Percentiles rank a stretch among this genome's conserved stretches.
These are phyloP conservation scores for Gossypium schwendimanii DNA, from an alignment of 441 rosid species.

Conservation along the genomic window DNA sequence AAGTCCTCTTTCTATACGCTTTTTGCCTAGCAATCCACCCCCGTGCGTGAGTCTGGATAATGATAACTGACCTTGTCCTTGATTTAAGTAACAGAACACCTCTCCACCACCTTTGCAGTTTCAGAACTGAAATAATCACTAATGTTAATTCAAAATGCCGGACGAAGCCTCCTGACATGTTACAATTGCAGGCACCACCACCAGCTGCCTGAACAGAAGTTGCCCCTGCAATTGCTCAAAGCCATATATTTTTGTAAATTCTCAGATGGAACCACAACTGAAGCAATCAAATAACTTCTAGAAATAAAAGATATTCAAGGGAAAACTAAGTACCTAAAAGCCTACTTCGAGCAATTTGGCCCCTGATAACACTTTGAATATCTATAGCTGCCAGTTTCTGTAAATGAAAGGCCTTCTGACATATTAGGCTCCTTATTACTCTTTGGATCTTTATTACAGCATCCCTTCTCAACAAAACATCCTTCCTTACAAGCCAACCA, in stretches of 20 bases:
- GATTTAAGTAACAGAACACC: constrained; percentile 32
- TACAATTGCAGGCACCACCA: constrained; percentile 10
- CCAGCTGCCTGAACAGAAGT: constrained; percentile 22
- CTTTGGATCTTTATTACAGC: constrained; percentile 55
- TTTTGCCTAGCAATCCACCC: constrained; percentile 50
- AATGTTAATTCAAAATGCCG: constrained; percentile 28
- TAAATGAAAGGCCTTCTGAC: constrained; percentile 28
- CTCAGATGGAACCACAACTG: neutral
- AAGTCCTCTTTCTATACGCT: constrained; percentile 35
- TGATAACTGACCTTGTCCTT: constrained; percentile 41
- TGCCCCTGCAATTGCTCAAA: constrained; percentile 35
- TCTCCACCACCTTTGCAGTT: constrained; percentile 92
- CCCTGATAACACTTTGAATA: constrained; percentile 54
- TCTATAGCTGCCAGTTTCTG: constrained; percentile 47
- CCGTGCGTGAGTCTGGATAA: constrained; percentile 56
- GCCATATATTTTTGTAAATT: constrained; percentile 5
- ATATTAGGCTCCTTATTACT: constrained; percentile 34
- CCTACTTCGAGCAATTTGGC: constrained; percentile 46
- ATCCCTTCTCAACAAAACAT: constrained; percentile 32
- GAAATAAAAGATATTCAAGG: constrained; percentile 5
- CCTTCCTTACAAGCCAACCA: constrained; percentile 57
- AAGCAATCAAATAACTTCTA: neutral
- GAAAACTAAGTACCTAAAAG: constrained; percentile 48
- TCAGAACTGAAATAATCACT: constrained; percentile 29
- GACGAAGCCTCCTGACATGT: constrained; percentile 19